phyloP scores from a whole-genome alignment of 1,139 yeast species.

The Hansenula anomala region DNA sequence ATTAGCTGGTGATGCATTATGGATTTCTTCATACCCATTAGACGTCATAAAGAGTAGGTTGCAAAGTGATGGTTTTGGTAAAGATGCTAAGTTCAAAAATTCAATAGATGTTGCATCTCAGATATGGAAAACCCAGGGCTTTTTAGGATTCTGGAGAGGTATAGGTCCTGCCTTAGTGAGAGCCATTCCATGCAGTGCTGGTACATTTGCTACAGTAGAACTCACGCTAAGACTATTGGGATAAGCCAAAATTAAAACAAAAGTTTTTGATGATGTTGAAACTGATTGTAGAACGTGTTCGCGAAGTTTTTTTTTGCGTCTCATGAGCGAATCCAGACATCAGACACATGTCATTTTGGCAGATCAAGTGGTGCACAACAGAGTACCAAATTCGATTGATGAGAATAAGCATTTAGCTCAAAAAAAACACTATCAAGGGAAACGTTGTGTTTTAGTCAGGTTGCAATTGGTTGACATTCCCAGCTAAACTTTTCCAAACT shows the following conservation, averaged over 20 bases:
- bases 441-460: too few species aligned
- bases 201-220: constrained; percentile 76
- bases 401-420: too few species aligned
- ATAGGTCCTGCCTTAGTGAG: constrained; percentile 63
- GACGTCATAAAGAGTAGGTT: constrained; percentile 69
- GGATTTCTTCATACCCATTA: constrained; percentile 76
- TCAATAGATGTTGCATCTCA: constrained; percentile 40
- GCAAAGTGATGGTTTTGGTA: constrained; percentile 62
- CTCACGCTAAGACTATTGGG: constrained; percentile 54
- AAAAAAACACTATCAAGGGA: too few species aligned
- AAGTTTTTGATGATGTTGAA: neutral
- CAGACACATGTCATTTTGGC: neutral
- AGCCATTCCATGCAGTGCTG: constrained; percentile 73
- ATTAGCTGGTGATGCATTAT: constrained; percentile 73
- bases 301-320: neutral
- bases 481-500: too few species aligned
- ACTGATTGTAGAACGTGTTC: neutral
- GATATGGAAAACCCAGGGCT: constrained; percentile 44
- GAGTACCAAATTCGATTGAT: too few species aligned
- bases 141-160: constrained; percentile 67
- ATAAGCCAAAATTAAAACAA: constrained; percentile 27
- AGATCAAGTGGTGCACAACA: neutral
- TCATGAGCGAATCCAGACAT: neutral
- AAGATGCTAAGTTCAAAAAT: constrained; percentile 41
- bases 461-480: too few species aligned